Conservation (phyloP, 345 rosid species). For the Hibiscus mutabilis region DNA sequence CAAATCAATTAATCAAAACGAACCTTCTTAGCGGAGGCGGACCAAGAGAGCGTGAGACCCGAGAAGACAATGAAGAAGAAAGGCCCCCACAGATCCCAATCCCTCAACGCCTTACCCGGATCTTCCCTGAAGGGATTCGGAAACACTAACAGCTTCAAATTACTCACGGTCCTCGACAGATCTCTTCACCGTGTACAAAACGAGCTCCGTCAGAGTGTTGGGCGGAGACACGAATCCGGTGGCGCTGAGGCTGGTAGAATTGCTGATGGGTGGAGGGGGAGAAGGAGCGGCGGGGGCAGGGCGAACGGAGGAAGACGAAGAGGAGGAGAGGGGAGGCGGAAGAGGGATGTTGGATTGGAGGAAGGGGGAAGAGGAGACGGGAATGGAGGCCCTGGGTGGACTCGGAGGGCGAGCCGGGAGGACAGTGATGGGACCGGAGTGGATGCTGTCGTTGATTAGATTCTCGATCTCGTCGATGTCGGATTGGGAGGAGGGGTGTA, state of each 20-base stretch:
- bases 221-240: constrained; percentile 75
- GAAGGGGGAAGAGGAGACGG: constrained; percentile 68
- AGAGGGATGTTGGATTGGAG: constrained; percentile 59
- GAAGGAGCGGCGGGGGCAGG: constrained; percentile 37
- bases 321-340: constrained; percentile 24
- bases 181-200: constrained; percentile 96
- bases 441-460: constrained; percentile 73
- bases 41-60: constrained; percentile 89
- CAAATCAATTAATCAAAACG: not conserved
- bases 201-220: constrained; percentile 93
- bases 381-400: constrained; percentile 73
- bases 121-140: constrained; percentile 89
- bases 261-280: constrained; percentile 30
- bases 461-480: constrained; percentile 99
- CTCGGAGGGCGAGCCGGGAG: constrained; percentile 81
- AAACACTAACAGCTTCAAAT: constrained; percentile 91
- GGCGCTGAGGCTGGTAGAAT: constrained; percentile 19
- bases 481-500: constrained; percentile 79
- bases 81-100: constrained; percentile 99
- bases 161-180: constrained; percentile 88
- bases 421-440: constrained; percentile 63
- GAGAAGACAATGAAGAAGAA: constrained; percentile 89
- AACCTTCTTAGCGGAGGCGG: constrained; percentile 72
- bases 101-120: constrained; percentile 95
- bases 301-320: constrained; percentile 18